These are phyloP conservation scores for Lycium ferocissimum DNA, from an alignment of 257 asterid genomes.

Conservation along the genomic window DNA sequence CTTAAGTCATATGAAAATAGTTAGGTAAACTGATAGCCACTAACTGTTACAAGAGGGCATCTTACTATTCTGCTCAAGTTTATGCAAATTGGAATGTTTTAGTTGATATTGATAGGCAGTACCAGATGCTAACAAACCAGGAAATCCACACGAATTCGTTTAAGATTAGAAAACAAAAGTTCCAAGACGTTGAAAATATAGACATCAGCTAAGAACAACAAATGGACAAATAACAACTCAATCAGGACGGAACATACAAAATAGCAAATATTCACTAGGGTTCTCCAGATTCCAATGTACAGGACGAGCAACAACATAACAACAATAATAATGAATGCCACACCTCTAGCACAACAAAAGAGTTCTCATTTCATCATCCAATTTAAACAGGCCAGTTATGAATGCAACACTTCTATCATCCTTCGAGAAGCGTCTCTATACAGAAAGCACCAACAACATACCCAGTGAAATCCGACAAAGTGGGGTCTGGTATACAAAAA, in stretches of 20 bases:
- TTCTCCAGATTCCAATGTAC: background rate
- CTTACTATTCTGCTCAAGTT: background rate
- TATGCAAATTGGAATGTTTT: background rate
- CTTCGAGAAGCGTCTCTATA: background rate
- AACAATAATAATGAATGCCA: background rate
- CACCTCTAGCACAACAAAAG: background rate
- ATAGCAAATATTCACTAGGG: background rate
- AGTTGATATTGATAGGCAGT: background rate
- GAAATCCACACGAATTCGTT: background rate
- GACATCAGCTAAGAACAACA: background rate
- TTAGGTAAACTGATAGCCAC: background rate
- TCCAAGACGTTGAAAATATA: background rate
- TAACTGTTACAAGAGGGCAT: background rate
- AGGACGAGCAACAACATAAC: background rate
- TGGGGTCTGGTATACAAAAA: too few relatives aligned
- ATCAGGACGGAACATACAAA: background rate
- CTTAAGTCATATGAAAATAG: background rate
- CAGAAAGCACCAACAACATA: background rate
- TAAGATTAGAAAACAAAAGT: background rate
- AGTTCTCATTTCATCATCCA: background rate
- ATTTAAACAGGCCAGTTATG: background rate
- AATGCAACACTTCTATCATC: background rate
- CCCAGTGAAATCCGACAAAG: too few relatives aligned
- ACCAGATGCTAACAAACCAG: background rate
- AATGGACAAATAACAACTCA: background rate